Percentiles rank a stretch among this genome's conserved stretches.
phyloP scores from a whole-genome alignment of 306 rosid species.

The Prunus mume region DNA sequence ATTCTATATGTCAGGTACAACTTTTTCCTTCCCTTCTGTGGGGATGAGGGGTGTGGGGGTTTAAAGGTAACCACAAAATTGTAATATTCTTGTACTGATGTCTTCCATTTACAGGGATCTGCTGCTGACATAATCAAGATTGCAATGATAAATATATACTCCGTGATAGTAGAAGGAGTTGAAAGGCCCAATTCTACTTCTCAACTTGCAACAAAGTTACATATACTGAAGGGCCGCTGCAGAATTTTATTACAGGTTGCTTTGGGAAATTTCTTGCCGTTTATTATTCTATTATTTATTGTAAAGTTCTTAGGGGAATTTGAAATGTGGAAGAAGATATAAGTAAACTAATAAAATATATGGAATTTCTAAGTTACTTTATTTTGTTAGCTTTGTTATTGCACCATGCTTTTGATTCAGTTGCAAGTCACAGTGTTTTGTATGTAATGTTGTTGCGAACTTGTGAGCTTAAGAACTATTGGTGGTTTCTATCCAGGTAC shows the following conservation, averaged over 20 bases:
- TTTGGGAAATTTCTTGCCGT: conserved; percentile 11
- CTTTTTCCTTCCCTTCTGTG: conserved; percentile 15
- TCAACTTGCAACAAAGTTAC: conserved; percentile 36
- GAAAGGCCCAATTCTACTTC: conserved; percentile 43
- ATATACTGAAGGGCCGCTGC: conserved; percentile 61
- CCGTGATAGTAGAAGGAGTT: conserved; percentile 40
- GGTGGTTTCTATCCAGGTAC: conserved; percentile 59
- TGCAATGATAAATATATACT: conserved; percentile 78
- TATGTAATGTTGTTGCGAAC: background rate
- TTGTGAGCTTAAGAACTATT: background rate
- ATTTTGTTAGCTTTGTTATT: background rate
- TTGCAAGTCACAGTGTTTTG: background rate
- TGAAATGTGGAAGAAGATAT: background rate
- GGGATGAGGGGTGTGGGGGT: background rate
- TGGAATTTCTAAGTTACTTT: background rate
- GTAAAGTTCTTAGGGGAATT: conserved; percentile 2
- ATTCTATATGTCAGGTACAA: conserved; percentile 90
- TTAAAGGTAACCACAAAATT: background rate
- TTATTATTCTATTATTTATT: background rate
- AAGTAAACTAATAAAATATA: background rate
- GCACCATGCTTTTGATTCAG: background rate
- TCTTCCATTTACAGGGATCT: conserved; percentile 64
- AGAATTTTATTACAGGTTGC: conserved; percentile 82
- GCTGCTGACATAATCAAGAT: conserved; percentile 94
- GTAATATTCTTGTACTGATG: conserved; percentile 18